These are phyloP conservation scores for Colletotrichum falcatum DNA, from an alignment of 2,329 filamentous ascomycete genomes.

Conservation along the genomic window DNA sequence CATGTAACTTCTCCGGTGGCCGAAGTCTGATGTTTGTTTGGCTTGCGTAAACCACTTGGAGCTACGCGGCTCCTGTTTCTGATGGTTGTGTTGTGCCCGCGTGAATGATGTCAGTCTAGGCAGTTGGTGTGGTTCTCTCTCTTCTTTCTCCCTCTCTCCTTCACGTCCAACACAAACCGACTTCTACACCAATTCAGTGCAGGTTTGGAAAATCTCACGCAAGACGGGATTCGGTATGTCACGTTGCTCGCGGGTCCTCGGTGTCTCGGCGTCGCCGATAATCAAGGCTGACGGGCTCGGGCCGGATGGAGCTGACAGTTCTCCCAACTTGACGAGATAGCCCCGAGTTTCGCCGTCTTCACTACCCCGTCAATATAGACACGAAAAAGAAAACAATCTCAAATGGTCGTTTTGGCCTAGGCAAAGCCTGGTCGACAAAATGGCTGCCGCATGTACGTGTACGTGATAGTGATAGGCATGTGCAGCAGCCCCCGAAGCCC, in stretches of 20 bases:
- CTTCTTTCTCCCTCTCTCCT: not conserved
- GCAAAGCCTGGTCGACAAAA: not conserved
- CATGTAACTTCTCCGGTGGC: not conserved
- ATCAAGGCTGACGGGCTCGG: not conserved
- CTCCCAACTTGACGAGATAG: not conserved
- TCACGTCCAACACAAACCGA: not conserved
- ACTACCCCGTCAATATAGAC: too few species aligned
- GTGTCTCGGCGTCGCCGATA: not conserved
- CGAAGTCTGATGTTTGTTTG: not conserved
- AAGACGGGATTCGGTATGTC: slow-evolving; percentile 2
- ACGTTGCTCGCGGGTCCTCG: slow-evolving; percentile 1
- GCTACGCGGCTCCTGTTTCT: not conserved
- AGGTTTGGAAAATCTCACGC: not conserved
- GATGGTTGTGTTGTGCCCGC: not conserved
- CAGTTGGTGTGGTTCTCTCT: not conserved
- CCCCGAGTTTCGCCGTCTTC: too few species aligned
- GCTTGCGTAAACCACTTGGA: not conserved
- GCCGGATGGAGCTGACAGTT: not conserved
- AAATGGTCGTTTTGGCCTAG: not conserved
- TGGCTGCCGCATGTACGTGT: not conserved
- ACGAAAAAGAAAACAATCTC: not conserved
- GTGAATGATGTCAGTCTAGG: not conserved
- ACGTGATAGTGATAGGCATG: too few species aligned
- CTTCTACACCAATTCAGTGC: not conserved
- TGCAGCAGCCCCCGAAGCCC: not conserved